Evolutionary conservation across 768 basidiomycete genomes (phyloP), one percentile per base, ranked within the genome.

Genomic region (Leccinum variicolor): DNA sequence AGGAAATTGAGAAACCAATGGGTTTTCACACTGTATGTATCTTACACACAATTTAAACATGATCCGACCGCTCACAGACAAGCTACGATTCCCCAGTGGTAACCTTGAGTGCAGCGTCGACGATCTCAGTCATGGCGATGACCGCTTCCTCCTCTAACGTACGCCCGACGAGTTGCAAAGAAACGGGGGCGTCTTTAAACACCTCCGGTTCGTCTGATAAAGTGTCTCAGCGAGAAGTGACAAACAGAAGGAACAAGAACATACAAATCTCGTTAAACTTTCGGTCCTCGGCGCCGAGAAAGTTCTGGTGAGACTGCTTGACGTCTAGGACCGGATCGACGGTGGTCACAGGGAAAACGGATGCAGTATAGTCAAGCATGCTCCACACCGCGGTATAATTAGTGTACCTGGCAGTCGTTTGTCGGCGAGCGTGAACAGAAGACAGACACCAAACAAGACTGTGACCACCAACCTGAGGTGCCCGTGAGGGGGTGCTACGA

Each of bases 81-180:
- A 9, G 26, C 49, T 59, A 59, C 46, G 23, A 15, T 8, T 26
- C 1, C 14, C 4, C 34, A 14, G 41, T 60, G 33, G 45, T 29
- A 13, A 28, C 62, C 60, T 77, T 80, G 57, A 85, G 68, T 9
- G 84, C 85, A 0, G 67, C 67, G 48, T 83, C 84, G 11, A 88
- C 81, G 23, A 91, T 79, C 64, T 89, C 84, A 6, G 81, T 78
- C 81, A 91, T 84, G 0, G 76, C 80, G 52, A 91, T 79, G 2
- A 89, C 81, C 0, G 84, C 89, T 63, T 92, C 90, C 63, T 92
- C 90, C 64, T 91, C 90, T 56, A 84, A 73, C 6, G 85, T 87
- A 46, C 84, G 77, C 3, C 86, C 87, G 9, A 90, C 76, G 8
- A 91, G 66, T 68, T 92, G 90, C 29, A 92, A 67, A 6, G 76